Evolutionary conservation across 805 yeast genomes (phyloP).

Genomic region (Candida nemodendra): DNA sequence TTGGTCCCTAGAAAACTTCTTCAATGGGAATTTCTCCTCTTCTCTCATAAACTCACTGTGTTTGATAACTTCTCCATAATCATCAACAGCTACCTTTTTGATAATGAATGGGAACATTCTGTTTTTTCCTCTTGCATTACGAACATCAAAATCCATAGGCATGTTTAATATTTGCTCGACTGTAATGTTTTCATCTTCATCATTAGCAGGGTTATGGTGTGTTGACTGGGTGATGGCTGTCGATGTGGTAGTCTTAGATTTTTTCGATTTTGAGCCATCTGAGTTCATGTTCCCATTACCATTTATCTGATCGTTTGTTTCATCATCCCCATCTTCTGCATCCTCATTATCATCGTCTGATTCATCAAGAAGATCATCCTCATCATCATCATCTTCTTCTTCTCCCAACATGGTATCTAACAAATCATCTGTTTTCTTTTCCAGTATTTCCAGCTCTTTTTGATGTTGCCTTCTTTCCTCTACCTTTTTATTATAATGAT

Average conservation of each 20-base stretch:
- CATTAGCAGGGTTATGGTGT: constrained; percentile 14
- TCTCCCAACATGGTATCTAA: constrained; percentile 32
- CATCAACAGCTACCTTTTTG: constrained; percentile 66
- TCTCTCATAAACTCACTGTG: constrained; percentile 58
- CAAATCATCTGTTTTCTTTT: constrained; percentile 32
- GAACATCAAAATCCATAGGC: constrained; percentile 57
- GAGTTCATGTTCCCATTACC: constrained; percentile 33
- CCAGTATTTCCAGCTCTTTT: constrained; percentile 32
- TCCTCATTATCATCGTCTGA: constrained; percentile 15
- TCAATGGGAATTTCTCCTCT: constrained; percentile 42
- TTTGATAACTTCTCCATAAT: constrained; percentile 80
- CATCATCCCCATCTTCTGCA: constrained; percentile 20
- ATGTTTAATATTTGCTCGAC: constrained; percentile 40
- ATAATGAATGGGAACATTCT: constrained; percentile 77
- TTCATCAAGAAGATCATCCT: constrained; percentile 18
- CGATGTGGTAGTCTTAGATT: constrained; percentile 17
- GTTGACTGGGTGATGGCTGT: constrained; percentile 15
- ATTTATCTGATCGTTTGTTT: constrained; percentile 23
- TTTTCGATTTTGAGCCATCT: constrained; percentile 20
- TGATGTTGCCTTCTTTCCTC: constrained; percentile 44
- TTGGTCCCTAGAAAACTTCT: constrained; percentile 23
- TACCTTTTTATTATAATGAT: constrained; percentile 45
- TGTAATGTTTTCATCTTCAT: constrained; percentile 24
- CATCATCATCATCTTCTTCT: constrained; percentile 27
- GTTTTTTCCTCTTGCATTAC: constrained; percentile 46